Conservation (phyloP, 306 rosid species). For the Psophocarpus tetragonolobus region DNA sequence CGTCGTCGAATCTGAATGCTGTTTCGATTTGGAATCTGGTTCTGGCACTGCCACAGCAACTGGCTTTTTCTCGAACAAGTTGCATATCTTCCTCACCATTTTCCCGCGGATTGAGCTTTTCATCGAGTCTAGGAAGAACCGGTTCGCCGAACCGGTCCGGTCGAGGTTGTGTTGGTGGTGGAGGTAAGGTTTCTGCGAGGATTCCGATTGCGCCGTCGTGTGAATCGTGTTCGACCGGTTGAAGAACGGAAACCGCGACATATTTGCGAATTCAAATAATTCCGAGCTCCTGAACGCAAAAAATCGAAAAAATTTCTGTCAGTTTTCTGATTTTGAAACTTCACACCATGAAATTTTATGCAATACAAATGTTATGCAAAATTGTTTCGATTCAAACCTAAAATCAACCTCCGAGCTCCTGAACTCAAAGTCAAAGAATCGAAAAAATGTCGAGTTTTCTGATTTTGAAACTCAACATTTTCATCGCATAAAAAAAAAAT, state of each 20-base stretch:
- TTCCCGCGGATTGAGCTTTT: constrained; percentile 67
- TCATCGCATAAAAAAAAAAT: no score
- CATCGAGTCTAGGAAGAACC: constrained; percentile 57
- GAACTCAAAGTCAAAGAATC: no score
- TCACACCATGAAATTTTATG: no score
- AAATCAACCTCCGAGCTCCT: no score
- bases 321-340: no score
- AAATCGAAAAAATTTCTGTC: not conserved
- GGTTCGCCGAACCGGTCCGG: constrained; percentile 58
- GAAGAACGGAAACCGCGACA: constrained; percentile 63
- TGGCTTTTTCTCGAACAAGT: constrained; percentile 49
- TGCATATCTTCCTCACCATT: constrained; percentile 74
- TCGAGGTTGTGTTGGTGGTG: constrained; percentile 29
- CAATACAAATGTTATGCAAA: no score
- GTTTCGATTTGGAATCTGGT: constrained; percentile 26
- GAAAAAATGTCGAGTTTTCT: no score
- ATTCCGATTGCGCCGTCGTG: constrained; percentile 33
- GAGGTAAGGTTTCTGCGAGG: constrained; percentile 47
- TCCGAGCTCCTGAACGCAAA: constrained; percentile 47
- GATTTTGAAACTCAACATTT: no score
- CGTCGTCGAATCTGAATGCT: constrained; percentile 32
- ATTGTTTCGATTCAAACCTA: no score
- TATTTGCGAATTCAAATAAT: constrained; percentile 38
- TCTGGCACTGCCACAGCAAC: not conserved
- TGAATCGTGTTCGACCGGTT: constrained; percentile 67